Evolutionary conservation across 2,329 filamentous ascomycete genomes (phyloP).

Genomic region (Aureobasidium sp.): DNA sequence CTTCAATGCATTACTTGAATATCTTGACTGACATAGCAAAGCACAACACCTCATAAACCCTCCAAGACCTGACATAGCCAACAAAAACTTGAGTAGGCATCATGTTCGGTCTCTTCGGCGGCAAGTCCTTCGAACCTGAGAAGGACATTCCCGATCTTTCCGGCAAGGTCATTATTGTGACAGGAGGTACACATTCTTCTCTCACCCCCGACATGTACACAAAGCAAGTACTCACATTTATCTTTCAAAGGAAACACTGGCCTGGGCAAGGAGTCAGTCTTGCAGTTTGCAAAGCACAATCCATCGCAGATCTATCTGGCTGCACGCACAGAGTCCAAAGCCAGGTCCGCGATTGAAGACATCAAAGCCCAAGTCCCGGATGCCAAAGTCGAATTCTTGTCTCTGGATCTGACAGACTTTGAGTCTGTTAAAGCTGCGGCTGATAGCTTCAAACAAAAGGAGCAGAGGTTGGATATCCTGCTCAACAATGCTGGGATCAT

Average conservation of each 20-base stretch:
- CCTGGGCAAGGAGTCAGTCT: conserved; percentile 41
- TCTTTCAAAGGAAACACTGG: conserved; percentile 36
- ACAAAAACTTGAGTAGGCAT: too few relatives aligned
- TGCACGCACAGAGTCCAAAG: conserved; percentile 38
- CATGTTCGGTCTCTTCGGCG: conserved; percentile 15
- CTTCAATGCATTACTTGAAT: neutral
- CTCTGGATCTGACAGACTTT: conserved; percentile 39
- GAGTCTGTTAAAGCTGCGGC: conserved; percentile 35
- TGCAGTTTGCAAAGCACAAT: conserved; percentile 38
- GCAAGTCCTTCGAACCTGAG: conserved; percentile 26
- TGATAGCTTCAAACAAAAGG: conserved; percentile 30
- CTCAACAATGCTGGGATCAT: conserved; percentile 44
- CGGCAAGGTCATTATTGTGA: conserved; percentile 39
- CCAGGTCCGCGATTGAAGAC: conserved; percentile 34
- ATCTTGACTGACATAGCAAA: neutral
- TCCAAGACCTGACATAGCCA: neutral
- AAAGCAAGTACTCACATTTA: too few relatives aligned
- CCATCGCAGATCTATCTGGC: conserved; percentile 42
- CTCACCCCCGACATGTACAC: neutral
- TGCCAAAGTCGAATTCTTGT: conserved; percentile 32
- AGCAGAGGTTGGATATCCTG: conserved; percentile 39
- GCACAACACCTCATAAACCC: neutral
- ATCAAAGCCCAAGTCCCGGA: conserved; percentile 31
- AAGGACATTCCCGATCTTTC: conserved; percentile 35
- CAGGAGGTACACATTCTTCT: conserved; percentile 28